A percentile compares a stretch with the other conserved stretches of the same genome.
Conservation (phyloP, 345 rosid genomes). For the Salix suchowensis region DNA sequence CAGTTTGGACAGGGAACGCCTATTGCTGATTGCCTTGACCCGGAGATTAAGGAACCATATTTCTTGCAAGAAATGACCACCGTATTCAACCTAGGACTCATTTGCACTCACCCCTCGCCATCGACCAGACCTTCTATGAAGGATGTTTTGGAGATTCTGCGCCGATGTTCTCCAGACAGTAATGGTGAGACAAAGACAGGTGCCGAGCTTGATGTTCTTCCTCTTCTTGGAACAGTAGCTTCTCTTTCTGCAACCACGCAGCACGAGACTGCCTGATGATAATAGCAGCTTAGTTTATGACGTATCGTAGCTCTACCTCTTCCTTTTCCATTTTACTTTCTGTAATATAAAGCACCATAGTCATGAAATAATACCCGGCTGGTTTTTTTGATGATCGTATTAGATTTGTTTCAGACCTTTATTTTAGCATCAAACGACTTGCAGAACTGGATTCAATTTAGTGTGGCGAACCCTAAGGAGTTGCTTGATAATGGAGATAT, state of each 20-base stretch:
- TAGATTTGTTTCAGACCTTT: not conserved
- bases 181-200: slow-evolving; percentile 21
- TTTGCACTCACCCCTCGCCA: slow-evolving; percentile 57
- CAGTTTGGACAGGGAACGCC: slow-evolving; percentile 46
- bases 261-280: slow-evolving; percentile 13
- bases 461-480: not conserved
- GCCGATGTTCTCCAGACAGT: slow-evolving; percentile 23
- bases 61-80: slow-evolving; percentile 50
- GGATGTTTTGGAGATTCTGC: slow-evolving; percentile 62
- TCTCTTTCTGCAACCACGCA: slow-evolving; percentile 25
- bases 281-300: slow-evolving; percentile 13
- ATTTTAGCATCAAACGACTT: not conserved
- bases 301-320: not conserved
- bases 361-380: not conserved
- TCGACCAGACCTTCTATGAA: slow-evolving; percentile 73
- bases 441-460: not conserved
- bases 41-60: slow-evolving; percentile 43
- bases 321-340: not conserved
- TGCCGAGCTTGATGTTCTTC: slow-evolving; percentile 32
- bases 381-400: not conserved
- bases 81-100: slow-evolving; percentile 62
- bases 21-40: slow-evolving; percentile 47
- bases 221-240: slow-evolving; percentile 36
- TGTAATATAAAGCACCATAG: not conserved
- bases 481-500: not conserved